A percentile compares a stretch with the other conserved stretches of the same genome.
These are phyloP conservation scores for Apiosordaria backusii DNA, from an alignment of 495 filamentous ascomycete genomes.

Conservation along the genomic window DNA sequence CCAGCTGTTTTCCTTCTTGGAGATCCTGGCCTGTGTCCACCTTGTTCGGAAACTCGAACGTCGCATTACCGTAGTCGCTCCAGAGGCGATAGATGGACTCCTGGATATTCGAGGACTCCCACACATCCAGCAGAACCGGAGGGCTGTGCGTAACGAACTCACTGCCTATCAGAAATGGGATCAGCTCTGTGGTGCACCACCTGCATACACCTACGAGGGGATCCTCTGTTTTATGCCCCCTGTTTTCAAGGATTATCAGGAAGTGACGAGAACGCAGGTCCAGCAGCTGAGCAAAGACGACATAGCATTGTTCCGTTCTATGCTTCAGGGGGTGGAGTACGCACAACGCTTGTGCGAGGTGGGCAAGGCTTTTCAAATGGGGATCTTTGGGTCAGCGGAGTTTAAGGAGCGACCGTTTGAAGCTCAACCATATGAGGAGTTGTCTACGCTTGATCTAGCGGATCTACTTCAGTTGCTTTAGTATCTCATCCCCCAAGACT, in stretches of 20 bases:
- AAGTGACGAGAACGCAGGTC: not conserved
- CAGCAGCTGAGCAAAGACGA: constrained; percentile 1
- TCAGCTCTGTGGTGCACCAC: constrained; percentile 3
- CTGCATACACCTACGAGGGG: constrained; percentile 3
- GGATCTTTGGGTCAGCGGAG: not conserved
- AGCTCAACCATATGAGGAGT: not conserved
- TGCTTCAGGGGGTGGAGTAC: constrained; percentile 4
- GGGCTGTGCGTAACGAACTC: not conserved
- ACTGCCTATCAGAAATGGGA: constrained; percentile 2
- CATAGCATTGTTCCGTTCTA: constrained; percentile 4
- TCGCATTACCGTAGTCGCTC: constrained; percentile 1
- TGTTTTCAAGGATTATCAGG: constrained; percentile 7
- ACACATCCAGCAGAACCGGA: constrained; percentile 1
- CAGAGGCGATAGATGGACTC: constrained; percentile 1
- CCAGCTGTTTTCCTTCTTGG: constrained; percentile 2
- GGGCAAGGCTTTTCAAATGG: not conserved
- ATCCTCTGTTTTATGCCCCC: constrained; percentile 9
- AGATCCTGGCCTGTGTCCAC: constrained; percentile 5
- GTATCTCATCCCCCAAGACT: too few species aligned
- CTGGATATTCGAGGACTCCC: too few species aligned
- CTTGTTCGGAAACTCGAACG: constrained; percentile 6
- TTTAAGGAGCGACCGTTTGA: constrained; percentile 9
- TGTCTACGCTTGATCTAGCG: not conserved
- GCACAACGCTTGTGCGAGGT: constrained; percentile 7
- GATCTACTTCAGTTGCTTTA: constrained; percentile 10